A percentile compares a stretch with the other conserved stretches of the same genome.
These are phyloP conservation scores for Lipomyces kockii DNA, from an alignment of 805 yeast genomes.

Conservation along the genomic window DNA sequence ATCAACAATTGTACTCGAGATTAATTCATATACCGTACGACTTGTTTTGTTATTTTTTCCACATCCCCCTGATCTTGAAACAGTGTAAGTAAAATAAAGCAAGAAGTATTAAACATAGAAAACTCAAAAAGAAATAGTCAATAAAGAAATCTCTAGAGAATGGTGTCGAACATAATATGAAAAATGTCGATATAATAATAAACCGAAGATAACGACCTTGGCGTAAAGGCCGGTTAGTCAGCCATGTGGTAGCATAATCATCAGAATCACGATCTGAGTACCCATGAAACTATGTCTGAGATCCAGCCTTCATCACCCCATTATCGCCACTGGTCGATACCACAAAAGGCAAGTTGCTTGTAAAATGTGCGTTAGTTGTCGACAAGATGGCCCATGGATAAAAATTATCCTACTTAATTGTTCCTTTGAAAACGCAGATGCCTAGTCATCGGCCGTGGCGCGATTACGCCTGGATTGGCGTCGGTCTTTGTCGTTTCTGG, in stretches of 20 bases:
- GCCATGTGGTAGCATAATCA: neutral
- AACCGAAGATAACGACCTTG: neutral
- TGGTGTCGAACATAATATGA: neutral
- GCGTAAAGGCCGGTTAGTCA: neutral
- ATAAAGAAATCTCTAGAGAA: neutral
- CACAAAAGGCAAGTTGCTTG: neutral
- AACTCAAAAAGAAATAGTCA: neutral
- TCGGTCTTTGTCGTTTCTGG: slow-evolving; percentile 24
- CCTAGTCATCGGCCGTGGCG: neutral
- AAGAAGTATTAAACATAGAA: neutral
- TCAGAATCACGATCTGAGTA: neutral
- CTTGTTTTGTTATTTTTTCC: neutral
- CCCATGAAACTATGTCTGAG: neutral
- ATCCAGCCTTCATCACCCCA: neutral
- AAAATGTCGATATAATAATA: neutral
- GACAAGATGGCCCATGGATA: neutral
- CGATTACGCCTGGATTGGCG: slow-evolving; percentile 24
- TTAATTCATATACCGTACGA: neutral
- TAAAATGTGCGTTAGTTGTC: slow-evolving; percentile 1
- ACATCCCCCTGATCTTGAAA: neutral
- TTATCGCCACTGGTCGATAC: neutral
- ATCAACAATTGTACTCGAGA: neutral
- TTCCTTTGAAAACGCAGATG: neutral
- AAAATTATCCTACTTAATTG: neutral
- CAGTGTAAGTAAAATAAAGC: neutral